Evolutionary conservation across 352 stramenopile genomes (phyloP).

Genomic region (Thalassiosira livingstoniorum): DNA sequence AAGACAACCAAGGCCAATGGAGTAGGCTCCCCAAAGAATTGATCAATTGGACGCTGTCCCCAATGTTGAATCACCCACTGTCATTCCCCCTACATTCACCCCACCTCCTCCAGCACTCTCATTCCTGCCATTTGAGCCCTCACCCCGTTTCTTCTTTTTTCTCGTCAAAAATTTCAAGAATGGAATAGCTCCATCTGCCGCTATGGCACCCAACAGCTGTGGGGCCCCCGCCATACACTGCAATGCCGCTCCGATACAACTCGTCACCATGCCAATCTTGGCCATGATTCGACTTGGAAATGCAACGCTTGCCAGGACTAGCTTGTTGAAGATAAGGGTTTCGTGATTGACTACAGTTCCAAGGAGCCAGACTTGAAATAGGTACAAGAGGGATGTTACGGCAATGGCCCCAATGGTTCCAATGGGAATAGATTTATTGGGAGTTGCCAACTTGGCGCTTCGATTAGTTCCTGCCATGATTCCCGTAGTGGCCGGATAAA

Average conservation of each 20-base stretch:
- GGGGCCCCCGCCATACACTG: conserved; percentile 84
- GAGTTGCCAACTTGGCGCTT: conserved; percentile 77
- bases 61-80: no score
- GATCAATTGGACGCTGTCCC: no score
- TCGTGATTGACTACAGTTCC: conserved; percentile 76
- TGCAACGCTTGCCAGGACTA: conserved; percentile 81
- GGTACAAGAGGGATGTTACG: conserved; percentile 83
- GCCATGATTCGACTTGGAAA: conserved; percentile 82
- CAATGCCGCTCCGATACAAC: conserved; percentile 80
- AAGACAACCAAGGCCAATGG: conserved; percentile 12
- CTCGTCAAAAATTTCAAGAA: conserved; percentile 77
- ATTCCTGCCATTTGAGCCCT: no score
- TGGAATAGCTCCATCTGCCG: conserved; percentile 83
- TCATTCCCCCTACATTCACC: no score
- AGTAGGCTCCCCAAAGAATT: no score
- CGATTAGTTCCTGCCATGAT: conserved; percentile 88
- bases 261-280: conserved; percentile 84
- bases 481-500: conserved; percentile 88
- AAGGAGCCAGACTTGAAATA: conserved; percentile 81
- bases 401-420: conserved; percentile 86
- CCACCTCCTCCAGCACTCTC: no score
- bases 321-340: conserved; percentile 83
- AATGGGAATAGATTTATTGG: conserved; percentile 77
- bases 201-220: conserved; percentile 83
- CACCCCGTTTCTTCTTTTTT: conserved; percentile 34